Conservation (phyloP, 2,329 filamentous ascomycete genomes). For the Diaporthe aspalathi region DNA sequence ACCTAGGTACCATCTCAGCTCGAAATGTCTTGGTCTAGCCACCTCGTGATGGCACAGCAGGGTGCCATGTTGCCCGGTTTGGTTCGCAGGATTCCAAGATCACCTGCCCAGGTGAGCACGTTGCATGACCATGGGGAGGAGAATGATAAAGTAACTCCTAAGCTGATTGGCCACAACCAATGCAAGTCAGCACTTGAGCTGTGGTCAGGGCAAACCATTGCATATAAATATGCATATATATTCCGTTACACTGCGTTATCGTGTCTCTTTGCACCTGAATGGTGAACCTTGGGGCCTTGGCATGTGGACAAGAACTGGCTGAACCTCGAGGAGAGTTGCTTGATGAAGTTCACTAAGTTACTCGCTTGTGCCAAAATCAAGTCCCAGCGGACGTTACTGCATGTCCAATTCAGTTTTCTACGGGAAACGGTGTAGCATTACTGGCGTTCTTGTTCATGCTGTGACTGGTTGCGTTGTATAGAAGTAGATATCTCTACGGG, state of each 20-base stretch:
- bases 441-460: not conserved
- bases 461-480: not conserved
- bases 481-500: not conserved
- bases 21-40: not conserved
- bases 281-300: not conserved
- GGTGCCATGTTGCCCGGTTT: not conserved
- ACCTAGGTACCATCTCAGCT: not conserved
- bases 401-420: not conserved
- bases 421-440: not conserved
- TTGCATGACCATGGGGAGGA: not conserved
- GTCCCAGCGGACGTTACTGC: not conserved
- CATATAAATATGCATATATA: not conserved
- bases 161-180: not conserved
- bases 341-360: not conserved
- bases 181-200: not conserved
- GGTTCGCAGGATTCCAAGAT: not conserved
- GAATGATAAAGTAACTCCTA: not conserved
- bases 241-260: slow-evolving; percentile 6
- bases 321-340: not conserved
- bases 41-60: not conserved
- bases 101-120: too few species aligned
- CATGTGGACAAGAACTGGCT: not conserved
- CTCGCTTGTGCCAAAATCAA: not conserved
- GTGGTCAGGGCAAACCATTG: not conserved
- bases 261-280: not conserved